Percentiles rank a stretch among this genome's conserved stretches.
Conservation (phyloP, 2,329 filamentous ascomycete species). For the Torrubiella hemipterigena region DNA sequence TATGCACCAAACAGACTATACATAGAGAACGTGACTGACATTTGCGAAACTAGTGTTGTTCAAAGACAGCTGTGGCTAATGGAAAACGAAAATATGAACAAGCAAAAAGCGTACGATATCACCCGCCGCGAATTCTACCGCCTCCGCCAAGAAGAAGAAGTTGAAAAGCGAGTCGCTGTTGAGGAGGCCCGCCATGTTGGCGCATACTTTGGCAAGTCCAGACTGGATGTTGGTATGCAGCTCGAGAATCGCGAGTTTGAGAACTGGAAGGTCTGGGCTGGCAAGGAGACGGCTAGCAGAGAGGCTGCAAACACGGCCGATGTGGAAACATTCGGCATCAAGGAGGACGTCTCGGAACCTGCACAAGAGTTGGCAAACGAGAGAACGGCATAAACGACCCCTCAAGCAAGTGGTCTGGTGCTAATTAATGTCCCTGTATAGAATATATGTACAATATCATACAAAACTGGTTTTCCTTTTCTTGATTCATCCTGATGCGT, state of each 20-base stretch:
- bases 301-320: slow-evolving; percentile 27
- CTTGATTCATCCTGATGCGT: background rate
- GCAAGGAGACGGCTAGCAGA: slow-evolving; percentile 28
- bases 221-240: slow-evolving; percentile 65
- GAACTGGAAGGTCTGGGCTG: slow-evolving; percentile 74
- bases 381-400: slow-evolving; percentile 8
- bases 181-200: slow-evolving; percentile 83
- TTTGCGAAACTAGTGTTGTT: slow-evolving; percentile 53
- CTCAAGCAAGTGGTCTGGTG: no score
- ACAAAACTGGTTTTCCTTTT: slow-evolving; percentile 2
- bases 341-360: slow-evolving; percentile 12
- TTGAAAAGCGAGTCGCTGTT: slow-evolving; percentile 67
- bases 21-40: background rate
- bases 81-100: slow-evolving; percentile 47
- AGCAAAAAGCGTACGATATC: slow-evolving; percentile 66
- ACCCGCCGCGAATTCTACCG: slow-evolving; percentile 86
- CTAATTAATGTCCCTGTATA: no score
- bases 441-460: slow-evolving; percentile 10
- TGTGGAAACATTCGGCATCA: slow-evolving; percentile 33
- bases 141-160: slow-evolving; percentile 68
- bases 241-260: slow-evolving; percentile 74
- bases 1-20: slow-evolving; percentile 25
- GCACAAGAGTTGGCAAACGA: slow-evolving; percentile 3
- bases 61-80: slow-evolving; percentile 86
- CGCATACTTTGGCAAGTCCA: slow-evolving; percentile 74